A percentile compares a stretch with the other conserved stretches of the same genome.
phyloP scores from a whole-genome alignment of 768 basidiomycete species.

The Podaxis sp. region DNA sequence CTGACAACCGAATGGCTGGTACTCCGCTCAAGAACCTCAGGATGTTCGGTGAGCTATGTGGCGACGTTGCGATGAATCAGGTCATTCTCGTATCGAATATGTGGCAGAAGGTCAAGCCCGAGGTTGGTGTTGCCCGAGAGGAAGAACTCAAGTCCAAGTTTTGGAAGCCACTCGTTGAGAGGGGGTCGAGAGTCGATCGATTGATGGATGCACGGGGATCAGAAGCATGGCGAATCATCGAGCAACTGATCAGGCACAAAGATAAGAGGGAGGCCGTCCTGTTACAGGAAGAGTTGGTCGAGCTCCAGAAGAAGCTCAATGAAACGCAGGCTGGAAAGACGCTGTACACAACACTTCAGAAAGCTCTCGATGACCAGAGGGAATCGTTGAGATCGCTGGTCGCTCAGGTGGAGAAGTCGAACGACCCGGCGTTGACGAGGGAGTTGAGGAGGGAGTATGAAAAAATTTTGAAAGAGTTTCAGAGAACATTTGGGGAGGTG shows the following conservation, averaged over 20 bases:
- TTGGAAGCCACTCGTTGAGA: constrained; percentile 47
- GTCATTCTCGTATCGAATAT: constrained; percentile 17
- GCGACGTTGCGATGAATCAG: constrained; percentile 14
- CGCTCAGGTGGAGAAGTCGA: constrained; percentile 5
- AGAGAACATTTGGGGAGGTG: constrained; percentile 19
- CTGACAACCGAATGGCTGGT: constrained; percentile 15
- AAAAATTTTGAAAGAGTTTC: constrained; percentile 16
- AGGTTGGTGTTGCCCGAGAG: constrained; percentile 38
- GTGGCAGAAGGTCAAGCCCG: constrained; percentile 29
- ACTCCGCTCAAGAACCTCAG: constrained; percentile 12
- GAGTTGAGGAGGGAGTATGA: constrained; percentile 6
- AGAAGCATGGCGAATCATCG: constrained; percentile 27
- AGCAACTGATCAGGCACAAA: constrained; percentile 16
- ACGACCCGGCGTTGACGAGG: not conserved
- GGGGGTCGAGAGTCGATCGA: constrained; percentile 30
- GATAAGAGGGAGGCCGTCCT: constrained; percentile 16
- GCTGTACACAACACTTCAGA: constrained; percentile 21
- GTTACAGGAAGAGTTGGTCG: constrained; percentile 25
- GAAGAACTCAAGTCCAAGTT: constrained; percentile 39
- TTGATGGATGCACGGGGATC: constrained; percentile 16
- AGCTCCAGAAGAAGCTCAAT: constrained; percentile 20
- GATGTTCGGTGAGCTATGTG: constrained; percentile 18
- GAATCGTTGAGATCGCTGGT: constrained; percentile 2
- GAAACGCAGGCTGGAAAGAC: constrained; percentile 25
- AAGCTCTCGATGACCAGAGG: constrained; percentile 25